A percentile compares a stretch with the other conserved stretches of the same genome.
Evolutionary conservation across 2,329 filamentous ascomycete species (phyloP).

Genomic region (Phoma sp.): DNA sequence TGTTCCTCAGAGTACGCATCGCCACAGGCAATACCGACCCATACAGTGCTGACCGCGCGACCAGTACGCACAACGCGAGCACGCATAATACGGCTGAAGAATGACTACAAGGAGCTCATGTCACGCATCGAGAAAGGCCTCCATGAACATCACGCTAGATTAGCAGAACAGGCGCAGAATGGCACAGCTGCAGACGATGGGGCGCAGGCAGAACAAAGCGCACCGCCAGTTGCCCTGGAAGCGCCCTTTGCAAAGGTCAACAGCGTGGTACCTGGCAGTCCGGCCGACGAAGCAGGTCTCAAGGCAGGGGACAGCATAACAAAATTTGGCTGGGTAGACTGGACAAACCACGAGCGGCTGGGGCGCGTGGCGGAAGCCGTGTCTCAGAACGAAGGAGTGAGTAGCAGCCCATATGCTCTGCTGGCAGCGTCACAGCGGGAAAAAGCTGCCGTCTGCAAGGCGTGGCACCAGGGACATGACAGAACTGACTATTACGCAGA

Average conservation of each 20-base stretch:
- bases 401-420: conserved; percentile 45
- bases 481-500: conserved; percentile 56
- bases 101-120: conserved; percentile 95
- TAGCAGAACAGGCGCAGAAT: conserved; percentile 54
- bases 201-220: conserved; percentile 29
- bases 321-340: conserved; percentile 84
- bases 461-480: neutral
- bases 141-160: conserved; percentile 85
- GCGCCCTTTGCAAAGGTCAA: conserved; percentile 89
- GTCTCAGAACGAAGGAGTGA: conserved; percentile 85
- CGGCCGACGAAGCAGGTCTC: conserved; percentile 82
- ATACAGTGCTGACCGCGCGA: conserved; percentile 23
- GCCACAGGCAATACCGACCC: neutral
- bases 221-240: conserved; percentile 51
- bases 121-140: conserved; percentile 78
- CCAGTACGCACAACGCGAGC: conserved; percentile 90
- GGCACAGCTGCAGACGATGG: conserved; percentile 45
- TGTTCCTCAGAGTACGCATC: conserved; percentile 80
- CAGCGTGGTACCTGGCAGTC: conserved; percentile 76
- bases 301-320: conserved; percentile 80
- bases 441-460: conserved; percentile 5
- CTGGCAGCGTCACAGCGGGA: conserved; percentile 15
- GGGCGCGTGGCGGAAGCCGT: conserved; percentile 88
- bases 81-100: conserved; percentile 85
- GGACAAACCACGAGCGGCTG: conserved; percentile 83